These are phyloP conservation scores for Naegleria fowleri DNA, from an alignment of 208 protist genomes.

Conservation along the genomic window DNA sequence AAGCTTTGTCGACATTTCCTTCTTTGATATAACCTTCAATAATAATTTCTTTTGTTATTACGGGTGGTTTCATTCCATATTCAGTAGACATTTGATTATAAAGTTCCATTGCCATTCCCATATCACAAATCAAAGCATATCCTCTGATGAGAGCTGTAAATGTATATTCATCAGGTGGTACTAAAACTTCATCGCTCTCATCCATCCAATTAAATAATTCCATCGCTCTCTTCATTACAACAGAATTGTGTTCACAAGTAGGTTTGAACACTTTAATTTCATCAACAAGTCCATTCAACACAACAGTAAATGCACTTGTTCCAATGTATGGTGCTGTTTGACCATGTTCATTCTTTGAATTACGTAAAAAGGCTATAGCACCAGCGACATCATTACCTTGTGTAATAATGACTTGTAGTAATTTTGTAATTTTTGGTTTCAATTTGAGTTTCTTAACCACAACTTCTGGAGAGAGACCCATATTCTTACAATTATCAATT, in stretches of 20 bases:
- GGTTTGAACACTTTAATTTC: neutral
- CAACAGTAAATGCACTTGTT: neutral
- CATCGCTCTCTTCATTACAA: neutral
- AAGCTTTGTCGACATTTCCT: neutral
- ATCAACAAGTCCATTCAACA: neutral
- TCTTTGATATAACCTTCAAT: neutral
- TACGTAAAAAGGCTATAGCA: neutral
- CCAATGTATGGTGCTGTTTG: neutral
- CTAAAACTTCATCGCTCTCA: neutral
- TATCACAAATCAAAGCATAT: neutral
- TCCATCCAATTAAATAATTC: conserved; percentile 2
- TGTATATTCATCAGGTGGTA: neutral
- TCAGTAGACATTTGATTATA: conserved; percentile 6
- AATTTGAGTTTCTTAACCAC: neutral
- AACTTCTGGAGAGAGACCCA: neutral
- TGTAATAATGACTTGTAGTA: neutral
- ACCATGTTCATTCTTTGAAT: neutral
- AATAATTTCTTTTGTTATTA: neutral
- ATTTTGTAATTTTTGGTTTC: neutral
- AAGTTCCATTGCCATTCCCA: neutral
- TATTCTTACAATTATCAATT: neutral
- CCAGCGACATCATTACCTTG: neutral
- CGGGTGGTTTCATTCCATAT: neutral
- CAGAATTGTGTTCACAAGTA: neutral
- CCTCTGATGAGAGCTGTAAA: neutral